Evolutionary conservation across 192 early-diverging fungal genomes (phyloP), one percentile per base, ranked within the genome.

Genomic region (Rhizoclosmatium sp.): DNA sequence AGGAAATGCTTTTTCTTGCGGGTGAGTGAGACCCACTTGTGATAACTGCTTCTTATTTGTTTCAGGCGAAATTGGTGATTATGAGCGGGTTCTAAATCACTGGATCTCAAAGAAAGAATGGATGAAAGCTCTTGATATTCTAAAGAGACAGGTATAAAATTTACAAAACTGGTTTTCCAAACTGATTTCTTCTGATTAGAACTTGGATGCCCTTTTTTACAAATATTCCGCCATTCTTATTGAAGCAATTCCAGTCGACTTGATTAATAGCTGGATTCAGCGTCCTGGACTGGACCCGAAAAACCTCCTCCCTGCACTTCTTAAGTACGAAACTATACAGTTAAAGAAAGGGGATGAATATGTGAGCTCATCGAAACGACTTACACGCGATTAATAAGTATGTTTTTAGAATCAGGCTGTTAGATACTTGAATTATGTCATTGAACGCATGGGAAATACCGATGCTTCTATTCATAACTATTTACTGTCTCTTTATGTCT

Each of bases 391-490:
- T 64, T 64, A 16, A 21, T 21, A 64, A 64, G 5, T 16, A 54
- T 21, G 5, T 64, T 64, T 64, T 64, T 64, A 39, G 87, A 95
- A 96, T 83, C 95, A 97, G 84, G 94, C 95, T 0, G 92, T 97
- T 49, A 84, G 95, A 23, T 99, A 98, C 72, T 79, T 99, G 73
- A 90, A 92, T 3, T 94, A 94, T 82, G 93, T 94, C 21, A 94
- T 93, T 3, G 86, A 92, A 12, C 87, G 89, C 58, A 86, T 93
- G 23, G 88, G 85, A 46, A 97, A 95, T 69, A 91, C 92, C 3
- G 97, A 99, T 78, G 87, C 93, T 0, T 92, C 93, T 0, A 92
- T 99, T 61, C 97, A 99, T 87, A 99, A 99, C 84, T 97, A 93
- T 81, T 87, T 98, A 47, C 83, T 99, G 40, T 91, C 90, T 4